A percentile compares a stretch with the other conserved stretches of the same genome.
Evolutionary conservation across 345 rosid genomes (phyloP).

Genomic region (Moricandia arvensis): DNA sequence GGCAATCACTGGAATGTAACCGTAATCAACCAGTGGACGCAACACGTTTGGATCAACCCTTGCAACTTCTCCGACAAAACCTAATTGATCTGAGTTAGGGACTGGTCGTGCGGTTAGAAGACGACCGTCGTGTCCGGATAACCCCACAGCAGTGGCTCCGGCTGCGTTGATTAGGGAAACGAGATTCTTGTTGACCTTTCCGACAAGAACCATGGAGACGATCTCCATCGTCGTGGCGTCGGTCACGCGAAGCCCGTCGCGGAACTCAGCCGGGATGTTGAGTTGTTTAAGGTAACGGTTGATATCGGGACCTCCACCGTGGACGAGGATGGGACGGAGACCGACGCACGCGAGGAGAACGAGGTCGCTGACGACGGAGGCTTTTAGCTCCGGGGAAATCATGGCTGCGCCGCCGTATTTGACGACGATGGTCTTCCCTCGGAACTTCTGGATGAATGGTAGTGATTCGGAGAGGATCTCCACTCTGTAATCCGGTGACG

Average conservation of each 20-base stretch:
- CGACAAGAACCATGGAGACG: constrained; percentile 92
- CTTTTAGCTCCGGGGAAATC: constrained; percentile 67
- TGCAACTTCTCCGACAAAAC: constrained; percentile 87
- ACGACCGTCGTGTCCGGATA: constrained; percentile 88
- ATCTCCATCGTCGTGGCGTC: constrained; percentile 91
- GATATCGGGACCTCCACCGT: constrained; percentile 93
- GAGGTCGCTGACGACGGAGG: constrained; percentile 70
- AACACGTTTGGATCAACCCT: constrained; percentile 61
- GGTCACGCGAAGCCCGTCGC: constrained; percentile 81
- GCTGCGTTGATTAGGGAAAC: constrained; percentile 79
- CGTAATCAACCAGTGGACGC: constrained; percentile 52
- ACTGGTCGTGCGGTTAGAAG: constrained; percentile 75
- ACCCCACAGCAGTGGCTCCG: constrained; percentile 83
- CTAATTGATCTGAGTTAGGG: constrained; percentile 64
- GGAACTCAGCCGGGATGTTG: constrained; percentile 65
- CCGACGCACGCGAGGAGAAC: constrained; percentile 87
- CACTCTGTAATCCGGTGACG: constrained; percentile 51
- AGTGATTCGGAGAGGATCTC: constrained; percentile 83
- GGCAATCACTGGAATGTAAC: constrained; percentile 84
- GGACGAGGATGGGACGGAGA: constrained; percentile 87
- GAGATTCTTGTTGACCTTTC: constrained; percentile 78
- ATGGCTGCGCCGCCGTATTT: constrained; percentile 98
- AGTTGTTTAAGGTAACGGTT: constrained; percentile 69
- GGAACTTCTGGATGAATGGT: constrained; percentile 87
- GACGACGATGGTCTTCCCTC: constrained; percentile 87